Percentiles rank a stretch among this genome's conserved stretches.
These are phyloP conservation scores for Alternaria novae-zelandiae DNA, from an alignment of 2,329 filamentous ascomycete genomes.

Conservation along the genomic window DNA sequence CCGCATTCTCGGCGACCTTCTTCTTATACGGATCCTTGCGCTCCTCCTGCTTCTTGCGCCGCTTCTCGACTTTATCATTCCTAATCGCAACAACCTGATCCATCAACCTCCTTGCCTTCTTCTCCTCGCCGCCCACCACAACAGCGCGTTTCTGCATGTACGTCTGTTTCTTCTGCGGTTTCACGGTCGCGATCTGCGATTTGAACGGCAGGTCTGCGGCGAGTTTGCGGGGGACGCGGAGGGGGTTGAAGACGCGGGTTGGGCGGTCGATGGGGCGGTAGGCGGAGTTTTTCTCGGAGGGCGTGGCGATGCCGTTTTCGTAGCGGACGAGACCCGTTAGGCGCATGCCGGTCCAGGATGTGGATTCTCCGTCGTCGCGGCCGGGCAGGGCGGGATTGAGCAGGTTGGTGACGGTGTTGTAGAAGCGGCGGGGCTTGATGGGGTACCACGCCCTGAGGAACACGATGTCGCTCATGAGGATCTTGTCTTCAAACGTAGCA, in stretches of 20 bases:
- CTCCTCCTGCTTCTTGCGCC: slow-evolving; percentile 86
- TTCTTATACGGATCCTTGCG: slow-evolving; percentile 78
- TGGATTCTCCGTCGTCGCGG: slow-evolving; percentile 41
- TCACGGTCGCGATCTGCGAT: slow-evolving; percentile 83
- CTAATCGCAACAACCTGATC: slow-evolving; percentile 89
- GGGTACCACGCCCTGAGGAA: slow-evolving; percentile 98
- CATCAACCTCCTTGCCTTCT: slow-evolving; percentile 84
- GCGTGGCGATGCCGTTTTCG: slow-evolving; percentile 75
- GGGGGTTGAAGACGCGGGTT: slow-evolving; percentile 61
- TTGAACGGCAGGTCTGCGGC: slow-evolving; percentile 89
- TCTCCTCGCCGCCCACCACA: slow-evolving; percentile 84
- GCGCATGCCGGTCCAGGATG: slow-evolving; percentile 86
- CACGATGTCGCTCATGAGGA: slow-evolving; percentile 94
- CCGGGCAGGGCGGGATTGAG: slow-evolving; percentile 62
- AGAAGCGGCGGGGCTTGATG: slow-evolving; percentile 92
- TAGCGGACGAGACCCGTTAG: slow-evolving; percentile 90
- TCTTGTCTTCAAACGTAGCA: slow-evolving; percentile 98
- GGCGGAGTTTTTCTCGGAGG: slow-evolving; percentile 80
- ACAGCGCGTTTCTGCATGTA: slow-evolving; percentile 97
- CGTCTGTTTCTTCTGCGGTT: slow-evolving; percentile 78
- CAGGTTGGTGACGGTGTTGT: slow-evolving; percentile 94
- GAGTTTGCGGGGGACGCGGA: slow-evolving; percentile 77
- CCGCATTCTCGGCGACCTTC: slow-evolving; percentile 80
- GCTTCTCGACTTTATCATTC: slow-evolving; percentile 88
- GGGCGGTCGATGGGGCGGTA: slow-evolving; percentile 71